Percentiles rank a stretch among this genome's conserved stretches.
These are phyloP conservation scores for Candida sojae DNA, from an alignment of 1,139 yeast species.

Conservation along the genomic window DNA sequence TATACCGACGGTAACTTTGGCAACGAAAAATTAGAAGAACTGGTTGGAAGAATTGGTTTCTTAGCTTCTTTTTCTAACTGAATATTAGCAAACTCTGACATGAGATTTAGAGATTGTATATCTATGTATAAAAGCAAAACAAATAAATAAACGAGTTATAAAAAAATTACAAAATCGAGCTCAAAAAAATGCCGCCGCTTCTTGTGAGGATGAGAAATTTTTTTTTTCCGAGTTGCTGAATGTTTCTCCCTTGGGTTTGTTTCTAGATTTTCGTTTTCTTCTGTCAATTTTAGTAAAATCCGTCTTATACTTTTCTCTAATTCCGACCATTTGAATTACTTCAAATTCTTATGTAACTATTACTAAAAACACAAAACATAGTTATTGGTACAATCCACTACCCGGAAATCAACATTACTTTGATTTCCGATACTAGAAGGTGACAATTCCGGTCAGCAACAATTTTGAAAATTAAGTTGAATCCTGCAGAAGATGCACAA, in stretches of 20 bases:
- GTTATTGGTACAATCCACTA: neutral
- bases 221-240: neutral
- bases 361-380: slow-evolving; percentile 1
- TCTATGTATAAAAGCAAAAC: neutral
- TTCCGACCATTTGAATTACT: neutral
- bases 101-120: neutral
- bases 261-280: neutral
- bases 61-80: neutral
- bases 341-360: neutral
- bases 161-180: neutral
- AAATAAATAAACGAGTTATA: neutral
- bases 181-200: neutral
- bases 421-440: neutral
- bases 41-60: neutral
- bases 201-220: neutral
- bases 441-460: neutral
- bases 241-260: neutral
- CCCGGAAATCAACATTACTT: neutral
- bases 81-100: neutral
- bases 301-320: neutral
- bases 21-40: neutral
- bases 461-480: neutral
- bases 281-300: neutral
- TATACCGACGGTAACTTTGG: neutral
- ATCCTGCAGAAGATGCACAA: neutral